A percentile compares a stretch with the other conserved stretches of the same genome.
These are phyloP conservation scores for Evansstolkia leycettana DNA, from an alignment of 495 filamentous ascomycete genomes.

Conservation along the genomic window DNA sequence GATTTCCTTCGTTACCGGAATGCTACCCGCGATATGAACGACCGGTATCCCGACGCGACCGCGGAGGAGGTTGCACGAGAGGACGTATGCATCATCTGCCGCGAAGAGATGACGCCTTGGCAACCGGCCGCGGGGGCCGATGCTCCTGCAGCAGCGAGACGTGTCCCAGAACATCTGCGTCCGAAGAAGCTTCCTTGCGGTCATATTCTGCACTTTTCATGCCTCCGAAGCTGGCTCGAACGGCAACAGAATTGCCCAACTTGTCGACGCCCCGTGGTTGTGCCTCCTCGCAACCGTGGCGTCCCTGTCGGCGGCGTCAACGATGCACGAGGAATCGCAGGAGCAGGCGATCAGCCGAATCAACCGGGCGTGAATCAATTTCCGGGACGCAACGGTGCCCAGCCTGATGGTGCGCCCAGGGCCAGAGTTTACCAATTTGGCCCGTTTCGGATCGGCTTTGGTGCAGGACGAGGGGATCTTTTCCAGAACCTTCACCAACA, in stretches of 20 bases:
- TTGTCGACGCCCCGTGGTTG: constrained; percentile 67
- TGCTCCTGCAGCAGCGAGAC: constrained; percentile 22
- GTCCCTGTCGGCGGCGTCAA: constrained; percentile 14
- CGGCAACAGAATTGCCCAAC: constrained; percentile 96
- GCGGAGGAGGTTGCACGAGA: constrained; percentile 73
- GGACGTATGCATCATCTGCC: constrained; percentile 94
- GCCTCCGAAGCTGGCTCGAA: constrained; percentile 94
- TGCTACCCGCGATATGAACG: constrained; percentile 84
- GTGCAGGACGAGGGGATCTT: constrained; percentile 39
- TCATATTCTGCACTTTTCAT: constrained; percentile 88
- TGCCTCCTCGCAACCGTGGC: constrained; percentile 16
- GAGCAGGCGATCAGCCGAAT: constrained; percentile 15
- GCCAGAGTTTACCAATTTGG: constrained; percentile 42
- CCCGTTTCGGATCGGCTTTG: constrained; percentile 46
- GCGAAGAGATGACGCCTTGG: constrained; percentile 87
- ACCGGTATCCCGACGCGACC: constrained; percentile 83
- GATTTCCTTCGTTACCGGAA: constrained; percentile 82
- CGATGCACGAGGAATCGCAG: constrained; percentile 15
- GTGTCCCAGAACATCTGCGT: constrained; percentile 64
- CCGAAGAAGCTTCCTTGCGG: constrained; percentile 95
- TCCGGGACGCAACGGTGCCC: constrained; percentile 16
- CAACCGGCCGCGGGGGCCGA: constrained; percentile 18
- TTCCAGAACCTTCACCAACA: constrained; percentile 41
- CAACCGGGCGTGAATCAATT: constrained; percentile 13
- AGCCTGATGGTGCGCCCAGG: constrained; percentile 24